phyloP scores from a whole-genome alignment of 1,139 yeast genomes.

The Suhomyces anneliseae region DNA sequence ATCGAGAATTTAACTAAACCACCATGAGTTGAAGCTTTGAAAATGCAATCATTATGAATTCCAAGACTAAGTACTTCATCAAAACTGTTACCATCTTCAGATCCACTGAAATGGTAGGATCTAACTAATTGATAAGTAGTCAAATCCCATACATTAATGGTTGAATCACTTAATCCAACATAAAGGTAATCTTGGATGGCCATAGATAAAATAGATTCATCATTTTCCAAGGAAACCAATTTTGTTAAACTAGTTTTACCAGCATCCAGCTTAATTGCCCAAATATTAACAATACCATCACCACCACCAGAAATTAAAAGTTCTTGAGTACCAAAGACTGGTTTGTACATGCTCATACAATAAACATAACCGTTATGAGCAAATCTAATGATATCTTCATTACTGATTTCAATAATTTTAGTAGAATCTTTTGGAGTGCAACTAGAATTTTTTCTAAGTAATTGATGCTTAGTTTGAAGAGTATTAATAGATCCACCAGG shows the following conservation, averaged over 20 bases:
- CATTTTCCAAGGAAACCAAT: constrained; percentile 56
- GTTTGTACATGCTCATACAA: constrained; percentile 50
- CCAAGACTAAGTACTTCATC: constrained; percentile 44
- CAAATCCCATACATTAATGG: constrained; percentile 79
- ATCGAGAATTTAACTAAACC: constrained; percentile 53
- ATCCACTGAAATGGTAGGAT: constrained; percentile 45
- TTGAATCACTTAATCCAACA: constrained; percentile 75
- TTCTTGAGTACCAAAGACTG: not conserved
- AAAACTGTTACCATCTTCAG: constrained; percentile 10
- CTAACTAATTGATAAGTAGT: constrained; percentile 73
- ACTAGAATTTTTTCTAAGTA: constrained; percentile 21
- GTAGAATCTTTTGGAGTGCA: constrained; percentile 16
- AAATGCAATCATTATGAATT: constrained; percentile 51
- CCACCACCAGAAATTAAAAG: constrained; percentile 71
- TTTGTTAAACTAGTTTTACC: constrained; percentile 17
- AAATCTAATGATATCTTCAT: constrained; percentile 64
- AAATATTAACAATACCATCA: constrained; percentile 78
- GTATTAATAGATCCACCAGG: constrained; percentile 63
- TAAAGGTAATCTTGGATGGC: constrained; percentile 63
- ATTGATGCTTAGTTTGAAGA: constrained; percentile 34
- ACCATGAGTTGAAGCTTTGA: constrained; percentile 56
- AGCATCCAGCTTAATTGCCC: constrained; percentile 44
- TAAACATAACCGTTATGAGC: constrained; percentile 93
- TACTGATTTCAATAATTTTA: constrained; percentile 64
- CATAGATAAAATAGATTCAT: constrained; percentile 70